A percentile compares a stretch with the other conserved stretches of the same genome.
These are phyloP conservation scores for Bauhinia variegata DNA, from an alignment of 306 rosid species.

Conservation along the genomic window DNA sequence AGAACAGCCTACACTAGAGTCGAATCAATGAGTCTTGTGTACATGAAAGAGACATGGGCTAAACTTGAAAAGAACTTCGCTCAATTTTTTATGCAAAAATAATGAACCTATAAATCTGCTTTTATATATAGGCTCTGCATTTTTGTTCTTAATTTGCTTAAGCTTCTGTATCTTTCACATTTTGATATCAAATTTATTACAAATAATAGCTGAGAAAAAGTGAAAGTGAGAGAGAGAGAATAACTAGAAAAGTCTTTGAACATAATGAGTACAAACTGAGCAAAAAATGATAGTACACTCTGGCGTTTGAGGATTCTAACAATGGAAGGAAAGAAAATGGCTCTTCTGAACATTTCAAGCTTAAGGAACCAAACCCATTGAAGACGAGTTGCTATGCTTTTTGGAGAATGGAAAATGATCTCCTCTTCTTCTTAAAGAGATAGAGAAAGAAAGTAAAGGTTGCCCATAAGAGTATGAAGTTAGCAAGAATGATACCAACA, in stretches of 20 bases:
- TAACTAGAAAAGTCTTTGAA: not conserved
- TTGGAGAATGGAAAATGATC: slow-evolving; percentile 45
- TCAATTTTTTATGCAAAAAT: slow-evolving; percentile 17
- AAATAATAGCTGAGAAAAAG: not conserved
- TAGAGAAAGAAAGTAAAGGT: slow-evolving; percentile 25
- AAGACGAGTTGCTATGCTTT: slow-evolving; percentile 33
- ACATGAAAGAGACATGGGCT: slow-evolving; percentile 43
- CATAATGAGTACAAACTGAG: slow-evolving; percentile 35
- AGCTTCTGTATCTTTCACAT: slow-evolving; percentile 7
- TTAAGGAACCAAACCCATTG: slow-evolving; percentile 44
- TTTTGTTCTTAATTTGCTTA: not conserved
- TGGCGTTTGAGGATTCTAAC: slow-evolving; percentile 39
- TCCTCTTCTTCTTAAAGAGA: slow-evolving; percentile 29
- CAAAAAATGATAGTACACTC: slow-evolving; percentile 42
- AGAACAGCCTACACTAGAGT: slow-evolving; percentile 37
- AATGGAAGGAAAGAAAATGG: slow-evolving; percentile 43
- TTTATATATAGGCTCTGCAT: not conserved
- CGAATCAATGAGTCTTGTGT: slow-evolving; percentile 42
- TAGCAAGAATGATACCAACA: slow-evolving; percentile 53
- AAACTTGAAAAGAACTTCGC: slow-evolving; percentile 31
- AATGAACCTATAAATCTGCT: not conserved
- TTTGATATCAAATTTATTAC: slow-evolving; percentile 11
- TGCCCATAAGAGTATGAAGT: slow-evolving; percentile 47
- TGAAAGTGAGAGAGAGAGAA: not conserved
- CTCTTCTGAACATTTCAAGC: slow-evolving; percentile 34